Evolutionary conservation across 202 grass and related monocot species (phyloP).

Genomic region (Cymbopogon flexuosus): DNA sequence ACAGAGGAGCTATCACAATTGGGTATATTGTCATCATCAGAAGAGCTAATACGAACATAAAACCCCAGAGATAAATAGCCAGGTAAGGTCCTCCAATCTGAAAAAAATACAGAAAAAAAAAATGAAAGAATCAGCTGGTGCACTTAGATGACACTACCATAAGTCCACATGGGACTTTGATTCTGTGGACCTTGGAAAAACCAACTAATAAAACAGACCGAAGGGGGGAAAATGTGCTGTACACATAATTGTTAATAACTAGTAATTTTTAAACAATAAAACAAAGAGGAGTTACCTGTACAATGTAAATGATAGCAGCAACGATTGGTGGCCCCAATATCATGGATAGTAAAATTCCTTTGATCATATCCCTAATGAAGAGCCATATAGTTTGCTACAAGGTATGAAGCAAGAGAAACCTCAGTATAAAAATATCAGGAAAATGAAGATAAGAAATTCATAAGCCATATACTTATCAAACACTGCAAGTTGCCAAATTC

Average conservation of each 20-base stretch:
- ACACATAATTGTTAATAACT: slow-evolving; percentile 4
- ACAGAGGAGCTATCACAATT: slow-evolving; percentile 87
- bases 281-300: slow-evolving; percentile 56
- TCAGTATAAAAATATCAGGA: slow-evolving; percentile 3
- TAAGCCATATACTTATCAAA: not conserved
- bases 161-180: not conserved
- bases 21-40: slow-evolving; percentile 98
- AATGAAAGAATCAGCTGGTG: not conserved
- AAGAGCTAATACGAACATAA: slow-evolving; percentile 87
- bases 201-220: not conserved
- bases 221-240: not conserved
- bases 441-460: slow-evolving; percentile 7
- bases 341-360: slow-evolving; percentile 81
- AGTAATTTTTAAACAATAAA: slow-evolving; percentile 16
- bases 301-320: slow-evolving; percentile 85
- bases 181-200: not conserved
- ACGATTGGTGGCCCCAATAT: slow-evolving; percentile 85
- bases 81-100: slow-evolving; percentile 98
- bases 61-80: slow-evolving; percentile 95
- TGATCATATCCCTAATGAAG: slow-evolving; percentile 87
- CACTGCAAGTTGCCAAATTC: not conserved
- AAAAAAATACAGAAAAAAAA: slow-evolving; percentile 19
- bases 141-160: not conserved
- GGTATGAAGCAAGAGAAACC: slow-evolving; percentile 13
- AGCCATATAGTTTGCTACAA: slow-evolving; percentile 95